Evolutionary conservation across 441 rosid species (phyloP).

Genomic region (Omphalea diandra): DNA sequence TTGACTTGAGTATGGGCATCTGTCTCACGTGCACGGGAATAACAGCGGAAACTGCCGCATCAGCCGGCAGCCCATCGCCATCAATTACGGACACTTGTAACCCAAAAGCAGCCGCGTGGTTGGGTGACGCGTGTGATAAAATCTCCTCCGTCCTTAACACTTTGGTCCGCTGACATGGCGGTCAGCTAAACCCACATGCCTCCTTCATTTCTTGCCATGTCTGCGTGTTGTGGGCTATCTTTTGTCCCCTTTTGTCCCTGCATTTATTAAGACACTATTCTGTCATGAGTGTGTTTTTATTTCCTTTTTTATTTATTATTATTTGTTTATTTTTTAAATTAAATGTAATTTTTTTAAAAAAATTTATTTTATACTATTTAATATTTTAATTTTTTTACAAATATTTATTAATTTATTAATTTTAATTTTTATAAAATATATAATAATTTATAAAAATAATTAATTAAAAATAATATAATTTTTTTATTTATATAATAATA

Average conservation of each 20-base stretch:
- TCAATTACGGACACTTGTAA: conserved; percentile 39
- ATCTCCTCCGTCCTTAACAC: background rate
- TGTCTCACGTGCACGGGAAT: conserved; percentile 30
- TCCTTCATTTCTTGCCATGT: conserved; percentile 48
- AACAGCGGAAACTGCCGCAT: conserved; percentile 29
- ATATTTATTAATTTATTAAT: too few relatives aligned
- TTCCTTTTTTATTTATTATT: background rate
- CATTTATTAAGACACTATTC: conserved; percentile 24
- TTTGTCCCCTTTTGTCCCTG: conserved; percentile 40
- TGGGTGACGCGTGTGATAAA: conserved; percentile 30
- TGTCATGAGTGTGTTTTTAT: conserved; percentile 1
- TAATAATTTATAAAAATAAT: too few relatives aligned
- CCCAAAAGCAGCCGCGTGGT: conserved; percentile 45
- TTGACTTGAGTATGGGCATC: conserved; percentile 8
- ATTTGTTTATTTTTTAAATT: background rate
- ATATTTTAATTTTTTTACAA: too few relatives aligned
- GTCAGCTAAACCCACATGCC: conserved; percentile 75
- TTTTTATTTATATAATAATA: too few relatives aligned
- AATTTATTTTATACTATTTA: too few relatives aligned
- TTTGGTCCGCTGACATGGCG: conserved; percentile 49
- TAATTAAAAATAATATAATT: too few relatives aligned
- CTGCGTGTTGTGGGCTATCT: conserved; percentile 50
- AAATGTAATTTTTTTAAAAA: too few relatives aligned
- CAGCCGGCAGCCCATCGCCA: conserved; percentile 44
- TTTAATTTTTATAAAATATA: too few relatives aligned